Base-by-base conservation (phyloP, 1,284 basidiomycete genomes). In the Clitocybe nebularis region DNA sequence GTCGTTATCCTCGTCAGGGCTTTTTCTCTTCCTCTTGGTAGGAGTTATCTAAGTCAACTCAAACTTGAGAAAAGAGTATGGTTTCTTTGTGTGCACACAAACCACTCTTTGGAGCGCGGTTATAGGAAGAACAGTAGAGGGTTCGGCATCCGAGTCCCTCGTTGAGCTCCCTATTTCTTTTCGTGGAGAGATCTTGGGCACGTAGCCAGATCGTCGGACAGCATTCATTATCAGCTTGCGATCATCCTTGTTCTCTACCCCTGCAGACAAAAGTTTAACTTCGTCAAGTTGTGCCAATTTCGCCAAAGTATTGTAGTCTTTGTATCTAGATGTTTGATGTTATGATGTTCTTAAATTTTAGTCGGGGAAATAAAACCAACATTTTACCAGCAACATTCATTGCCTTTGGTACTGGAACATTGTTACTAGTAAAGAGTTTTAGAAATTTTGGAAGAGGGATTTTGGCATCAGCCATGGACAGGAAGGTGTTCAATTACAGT, bases 361-460 rank as follows among this genome's bases (percentile, higher is more conserved):
- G 17, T 53, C 38, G 11, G 34, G 42, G 29, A 25, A 46, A 36
- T 35, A 21, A 49, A 5, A 66, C 79, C 52, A 43, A 93, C 89
- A 91, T 76, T 71, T 89, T 90, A 34, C 77, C 75, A 30, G 90
- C 81, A 23, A 89, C 63, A 2, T 67, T 62, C 77, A 95, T 93
- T 0, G 90, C 89, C 46, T 83, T 81, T 33, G 76, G 60, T 55
- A 89, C 75, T 2, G 84, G 68, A 1, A 92, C 68, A 46, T 75
- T 74, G 47, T 79, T 76, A 33, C 62, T 67, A 1, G 84, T 80
- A 8, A 93, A 66, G 8, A 87, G 53, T 60, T 89, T 85, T 9
- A 94, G 68, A 64, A 89, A 93, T 19, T 72, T 71, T 9, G 83
- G 83, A 4, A 94, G 59, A 13, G 83, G 62, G 6, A 93, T 67